Evolutionary conservation across 192 early-diverging fungal species (phyloP), one percentile per base, ranked within the genome.

Genomic region (Coemansia sp.): DNA sequence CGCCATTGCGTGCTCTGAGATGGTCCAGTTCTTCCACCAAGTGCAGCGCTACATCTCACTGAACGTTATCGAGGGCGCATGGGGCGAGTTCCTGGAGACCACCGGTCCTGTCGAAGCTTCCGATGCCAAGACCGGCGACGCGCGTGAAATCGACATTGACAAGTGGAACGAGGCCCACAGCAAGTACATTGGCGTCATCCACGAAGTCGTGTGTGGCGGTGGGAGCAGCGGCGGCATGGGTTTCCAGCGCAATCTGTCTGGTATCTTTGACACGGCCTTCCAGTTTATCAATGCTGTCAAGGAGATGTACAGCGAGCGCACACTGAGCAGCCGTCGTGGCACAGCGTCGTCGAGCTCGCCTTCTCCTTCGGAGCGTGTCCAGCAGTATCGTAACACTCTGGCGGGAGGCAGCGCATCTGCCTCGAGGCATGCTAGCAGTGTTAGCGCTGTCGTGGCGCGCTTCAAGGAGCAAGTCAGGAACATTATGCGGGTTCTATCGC

Each of bases 21-120:
- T 98, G 96, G 88, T 92, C 47, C 96, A 98, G 77, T 97, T 96
- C 77, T 86, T 95, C 44, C 86, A 92, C 67, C 95, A 99, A 72
- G 79, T 99, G 52, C 95, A 98, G 75, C 93, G 95, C 73, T 97
- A 94, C 72, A 89, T 94, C 30, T 81, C 92, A 44, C 96, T 97
- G 76, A 95, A 98, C 75, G 93, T 93, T 50, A 71, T 98, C 29
- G 95, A 95, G 79, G 90, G 89, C 55, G 91, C 94, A 0, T 98
- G 96, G 96, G 89, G 88, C 30, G 87, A 90, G 71, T 85, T 98
- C 16, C 64, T 86, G 1, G 65, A 65, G 20, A 22, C 67, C 37
- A 68, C 73, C 37, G 59, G 32, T 15, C 35, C 35, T 30, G 24
- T 37, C 43, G 58, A 40, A 40, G 40, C 35, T 20, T 24, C 53